Evolutionary conservation across 2,329 filamentous ascomycete species (phyloP).

Genomic region (Colletotrichum viniferum): DNA sequence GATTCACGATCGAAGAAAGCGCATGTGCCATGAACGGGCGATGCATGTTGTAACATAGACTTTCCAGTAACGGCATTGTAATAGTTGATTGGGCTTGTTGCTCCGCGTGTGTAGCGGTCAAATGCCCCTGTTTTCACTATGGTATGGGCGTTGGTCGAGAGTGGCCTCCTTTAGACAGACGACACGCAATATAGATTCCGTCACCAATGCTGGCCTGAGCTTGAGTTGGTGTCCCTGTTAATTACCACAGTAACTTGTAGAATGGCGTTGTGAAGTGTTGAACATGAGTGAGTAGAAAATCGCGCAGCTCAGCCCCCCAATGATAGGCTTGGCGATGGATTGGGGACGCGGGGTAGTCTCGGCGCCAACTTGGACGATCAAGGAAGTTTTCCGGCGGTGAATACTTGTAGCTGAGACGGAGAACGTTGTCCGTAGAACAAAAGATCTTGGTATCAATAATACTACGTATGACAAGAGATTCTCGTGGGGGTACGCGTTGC

Average conservation of each 20-base stretch:
- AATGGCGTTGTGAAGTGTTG: background rate
- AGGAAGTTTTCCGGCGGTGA: background rate
- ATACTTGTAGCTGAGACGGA: background rate
- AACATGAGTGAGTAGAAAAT: background rate
- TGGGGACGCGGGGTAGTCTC: background rate
- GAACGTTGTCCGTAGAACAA: background rate
- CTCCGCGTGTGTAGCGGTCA: background rate
- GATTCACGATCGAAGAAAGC: background rate
- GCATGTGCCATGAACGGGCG: background rate
- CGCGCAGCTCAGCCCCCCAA: background rate
- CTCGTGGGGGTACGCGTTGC: background rate
- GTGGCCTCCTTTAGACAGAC: background rate
- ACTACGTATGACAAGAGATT: background rate
- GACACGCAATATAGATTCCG: background rate
- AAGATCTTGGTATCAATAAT: background rate
- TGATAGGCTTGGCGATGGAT: background rate
- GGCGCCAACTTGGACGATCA: background rate
- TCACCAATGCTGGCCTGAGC: background rate
- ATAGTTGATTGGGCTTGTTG: background rate
- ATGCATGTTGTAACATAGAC: slow-evolving; percentile 7
- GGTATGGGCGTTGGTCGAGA: background rate
- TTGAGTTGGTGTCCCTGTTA: background rate
- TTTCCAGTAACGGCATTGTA: slow-evolving; percentile 4
- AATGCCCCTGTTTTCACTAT: background rate
- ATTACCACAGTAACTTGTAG: background rate